These are phyloP conservation scores for Phyllosticta citrichinensis DNA, from an alignment of 2,329 filamentous ascomycete species.

Conservation along the genomic window DNA sequence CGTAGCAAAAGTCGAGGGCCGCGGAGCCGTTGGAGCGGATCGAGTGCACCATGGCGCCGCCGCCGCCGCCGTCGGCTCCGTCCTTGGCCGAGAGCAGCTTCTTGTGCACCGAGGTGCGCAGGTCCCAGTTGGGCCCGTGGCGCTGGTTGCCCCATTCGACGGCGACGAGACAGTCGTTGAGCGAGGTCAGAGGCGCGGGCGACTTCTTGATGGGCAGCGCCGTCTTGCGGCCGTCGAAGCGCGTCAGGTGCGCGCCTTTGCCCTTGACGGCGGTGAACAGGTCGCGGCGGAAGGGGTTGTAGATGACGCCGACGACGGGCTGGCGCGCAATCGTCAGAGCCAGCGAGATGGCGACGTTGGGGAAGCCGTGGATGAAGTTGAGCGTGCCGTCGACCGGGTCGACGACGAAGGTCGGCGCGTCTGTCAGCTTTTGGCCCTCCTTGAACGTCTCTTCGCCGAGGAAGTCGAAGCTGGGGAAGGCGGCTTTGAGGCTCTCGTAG, in stretches of 20 bases:
- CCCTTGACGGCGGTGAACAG: conserved; percentile 26
- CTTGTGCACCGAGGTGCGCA: conserved; percentile 21
- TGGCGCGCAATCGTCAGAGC: conserved; percentile 31
- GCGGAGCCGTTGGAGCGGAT: conserved; percentile 27
- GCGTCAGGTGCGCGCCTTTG: conserved; percentile 22
- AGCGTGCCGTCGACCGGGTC: conserved; percentile 31
- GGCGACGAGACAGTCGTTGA: conserved; percentile 24
- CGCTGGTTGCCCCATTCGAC: conserved; percentile 31
- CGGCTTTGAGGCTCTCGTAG: conserved; percentile 29
- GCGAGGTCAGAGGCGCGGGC: conserved; percentile 17
- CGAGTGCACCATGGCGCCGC: conserved; percentile 25
- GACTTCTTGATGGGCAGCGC: conserved; percentile 23
- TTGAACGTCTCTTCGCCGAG: conserved; percentile 29
- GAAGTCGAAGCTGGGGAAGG: conserved; percentile 37
- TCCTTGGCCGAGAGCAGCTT: conserved; percentile 20
- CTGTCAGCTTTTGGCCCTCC: conserved; percentile 19
- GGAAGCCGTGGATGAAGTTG: conserved; percentile 30
- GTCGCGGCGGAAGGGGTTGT: conserved; percentile 25
- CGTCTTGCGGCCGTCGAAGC: conserved; percentile 15
- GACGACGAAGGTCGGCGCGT: conserved; percentile 25
- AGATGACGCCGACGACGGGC: conserved; percentile 26
- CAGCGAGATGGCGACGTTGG: conserved; percentile 57
- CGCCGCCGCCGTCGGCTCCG: conserved; percentile 1
- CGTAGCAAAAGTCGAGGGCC: conserved; percentile 30
- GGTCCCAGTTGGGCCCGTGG: conserved; percentile 26